Conservation (phyloP, 2,329 filamentous ascomycete species). For the Pleurostoma richardsiae region DNA sequence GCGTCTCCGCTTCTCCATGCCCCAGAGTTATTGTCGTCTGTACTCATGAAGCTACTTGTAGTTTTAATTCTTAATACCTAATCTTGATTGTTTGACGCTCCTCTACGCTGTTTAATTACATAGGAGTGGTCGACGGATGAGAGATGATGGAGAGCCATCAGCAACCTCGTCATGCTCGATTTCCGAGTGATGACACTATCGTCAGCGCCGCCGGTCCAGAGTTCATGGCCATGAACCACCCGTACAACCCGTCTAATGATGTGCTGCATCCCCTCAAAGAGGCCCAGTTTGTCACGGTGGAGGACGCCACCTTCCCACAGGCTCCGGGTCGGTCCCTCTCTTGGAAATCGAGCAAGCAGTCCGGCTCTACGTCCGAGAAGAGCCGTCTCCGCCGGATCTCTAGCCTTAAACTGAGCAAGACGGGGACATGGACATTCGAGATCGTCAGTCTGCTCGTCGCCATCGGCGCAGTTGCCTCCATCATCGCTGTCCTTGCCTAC, state of each 20-base stretch:
- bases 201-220: not conserved
- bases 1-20: no score
- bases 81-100: no score
- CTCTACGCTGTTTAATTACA: no score
- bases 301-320: no score
- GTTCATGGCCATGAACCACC: not conserved
- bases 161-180: not conserved
- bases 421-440: constrained; percentile 20
- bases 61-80: no score
- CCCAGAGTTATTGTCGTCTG: no score
- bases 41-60: no score
- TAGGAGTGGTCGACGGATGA: no score
- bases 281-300: no score
- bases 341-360: not conserved
- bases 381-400: not conserved
- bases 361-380: not conserved
- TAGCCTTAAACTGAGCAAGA: constrained; percentile 7
- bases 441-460: constrained; percentile 17
- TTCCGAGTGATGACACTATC: not conserved
- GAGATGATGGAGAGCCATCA: not conserved
- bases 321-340: not conserved
- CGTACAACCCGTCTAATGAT: no score
- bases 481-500: constrained; percentile 20
- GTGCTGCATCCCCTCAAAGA: no score
- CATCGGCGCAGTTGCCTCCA: constrained; percentile 17